phyloP scores from a whole-genome alignment of 345 rosid species.

The Mercurialis annua region DNA sequence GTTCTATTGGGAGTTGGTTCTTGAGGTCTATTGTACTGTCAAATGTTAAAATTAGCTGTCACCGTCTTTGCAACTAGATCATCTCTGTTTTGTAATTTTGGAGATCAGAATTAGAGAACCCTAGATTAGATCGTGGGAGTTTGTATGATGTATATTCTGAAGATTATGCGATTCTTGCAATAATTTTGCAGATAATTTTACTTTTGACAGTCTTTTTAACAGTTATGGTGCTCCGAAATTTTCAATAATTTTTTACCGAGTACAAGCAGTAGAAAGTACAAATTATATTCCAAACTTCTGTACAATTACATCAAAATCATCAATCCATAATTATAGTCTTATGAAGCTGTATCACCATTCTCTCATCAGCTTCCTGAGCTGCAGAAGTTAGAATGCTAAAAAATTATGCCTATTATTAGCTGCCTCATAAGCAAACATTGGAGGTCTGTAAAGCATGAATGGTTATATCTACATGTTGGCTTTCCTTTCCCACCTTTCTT shows the following conservation, averaged over 20 bases:
- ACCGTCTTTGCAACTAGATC: neutral
- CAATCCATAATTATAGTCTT: no score
- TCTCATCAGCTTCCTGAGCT: no score
- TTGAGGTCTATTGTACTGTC: neutral
- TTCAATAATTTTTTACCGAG: neutral
- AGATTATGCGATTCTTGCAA: neutral
- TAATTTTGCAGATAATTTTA: neutral
- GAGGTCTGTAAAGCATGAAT: neutral
- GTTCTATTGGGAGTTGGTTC: neutral
- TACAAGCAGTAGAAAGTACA: no score
- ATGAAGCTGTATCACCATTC: no score
- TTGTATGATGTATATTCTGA: slow-evolving; percentile 4
- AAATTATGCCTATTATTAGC: neutral
- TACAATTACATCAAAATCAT: no score
- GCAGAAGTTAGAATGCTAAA: neutral
- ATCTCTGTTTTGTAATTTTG: neutral
- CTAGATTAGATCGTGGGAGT: neutral
- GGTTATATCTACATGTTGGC: slow-evolving; percentile 7
- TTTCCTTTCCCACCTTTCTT: slow-evolving; percentile 78
- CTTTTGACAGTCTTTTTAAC: neutral
- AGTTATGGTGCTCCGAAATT: neutral
- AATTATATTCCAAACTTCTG: no score
- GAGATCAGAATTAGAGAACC: neutral
- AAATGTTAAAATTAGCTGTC: neutral
- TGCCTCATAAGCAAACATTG: neutral